Conservation (phyloP, 2,329 filamentous ascomycete species). For the Penicillium decumbens region DNA sequence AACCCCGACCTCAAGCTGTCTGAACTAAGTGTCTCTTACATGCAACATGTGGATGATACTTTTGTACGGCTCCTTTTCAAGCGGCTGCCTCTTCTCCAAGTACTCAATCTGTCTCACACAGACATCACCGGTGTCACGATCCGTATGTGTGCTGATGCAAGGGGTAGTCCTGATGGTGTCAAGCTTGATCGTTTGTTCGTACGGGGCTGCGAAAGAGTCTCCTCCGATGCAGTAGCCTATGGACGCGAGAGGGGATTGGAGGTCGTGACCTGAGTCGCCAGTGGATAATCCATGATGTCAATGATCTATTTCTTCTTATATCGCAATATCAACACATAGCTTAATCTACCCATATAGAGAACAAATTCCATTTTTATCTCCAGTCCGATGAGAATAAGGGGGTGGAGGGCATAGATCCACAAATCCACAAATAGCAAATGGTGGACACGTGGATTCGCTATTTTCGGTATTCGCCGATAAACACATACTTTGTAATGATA, state of each 20-base stretch:
- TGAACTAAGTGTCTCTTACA: constrained; percentile 28
- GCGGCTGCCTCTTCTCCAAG: constrained; percentile 27
- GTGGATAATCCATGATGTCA: neutral
- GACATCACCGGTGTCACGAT: constrained; percentile 34
- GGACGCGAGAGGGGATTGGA: constrained; percentile 29
- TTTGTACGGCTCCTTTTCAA: constrained; percentile 17
- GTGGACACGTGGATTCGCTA: neutral
- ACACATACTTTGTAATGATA: too few relatives aligned
- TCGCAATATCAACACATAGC: neutral
- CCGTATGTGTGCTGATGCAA: constrained; percentile 30
- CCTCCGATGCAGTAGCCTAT: constrained; percentile 33
- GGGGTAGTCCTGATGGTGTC: constrained; percentile 4
- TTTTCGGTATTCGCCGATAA: neutral
- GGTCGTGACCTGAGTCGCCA: constrained; percentile 19
- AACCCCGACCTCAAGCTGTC: constrained; percentile 17
- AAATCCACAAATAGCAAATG: neutral
- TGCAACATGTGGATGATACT: constrained; percentile 27
- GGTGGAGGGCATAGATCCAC: neutral
- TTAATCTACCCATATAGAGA: neutral
- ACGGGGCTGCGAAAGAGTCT: constrained; percentile 29
- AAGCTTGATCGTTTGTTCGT: constrained; percentile 27
- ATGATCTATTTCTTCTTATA: neutral
- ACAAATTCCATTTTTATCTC: too few relatives aligned
- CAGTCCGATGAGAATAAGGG: neutral
- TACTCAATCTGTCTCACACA: constrained; percentile 34